Evolutionary conservation across 805 yeast species (phyloP), one percentile per base, ranked within the genome.

Genomic region (Brettanomyces sp.): DNA sequence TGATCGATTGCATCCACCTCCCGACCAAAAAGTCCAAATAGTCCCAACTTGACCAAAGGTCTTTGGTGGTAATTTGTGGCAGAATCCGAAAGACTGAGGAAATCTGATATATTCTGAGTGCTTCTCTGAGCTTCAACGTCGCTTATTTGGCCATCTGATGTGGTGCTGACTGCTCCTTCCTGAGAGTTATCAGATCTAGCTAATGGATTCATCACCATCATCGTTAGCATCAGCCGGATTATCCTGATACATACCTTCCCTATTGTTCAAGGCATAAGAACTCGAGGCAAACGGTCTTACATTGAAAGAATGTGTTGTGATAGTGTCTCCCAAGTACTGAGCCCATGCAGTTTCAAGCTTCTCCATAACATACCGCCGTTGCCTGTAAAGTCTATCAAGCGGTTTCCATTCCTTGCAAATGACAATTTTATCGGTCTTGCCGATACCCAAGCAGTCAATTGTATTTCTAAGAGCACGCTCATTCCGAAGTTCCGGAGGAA

Each of bases 341-440:
- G 87, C 78, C 93, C 93, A 86, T 45, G 73, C 73, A 7, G 70
- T 67, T 63, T 91, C 98, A 11, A 88, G 63, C 45, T 70, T 70
- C 28, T 69, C 62, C 4, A 90, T 54, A 3, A 85, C 64, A 18
- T 60, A 51, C 35, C 72, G 67, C 39, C 97, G 70, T 49, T 76
- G 69, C 45, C 72, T 73, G 61, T 82, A 84, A 14, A 93, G 65
- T 42, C 63, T 57, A 55, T 90, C 88, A 45, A 91, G 69, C 21
- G 72, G 74, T 11, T 75, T 76, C 97, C 98, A 93, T 59, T 91
- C 93, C 49, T 88, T 71, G 53, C 96, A 93, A 2, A 93, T 79
- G 3, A 84, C 81, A 7, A 90, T 74, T 1, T 83, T 74, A 24
- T 81, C 75, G 2, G 91, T 95, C 47, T 77, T 80, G 2, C 96